Percentiles rank a stretch among this genome's conserved stretches.
Evolutionary conservation across 2,329 filamentous ascomycete genomes (phyloP).

Genomic region (Xylariales sp.): DNA sequence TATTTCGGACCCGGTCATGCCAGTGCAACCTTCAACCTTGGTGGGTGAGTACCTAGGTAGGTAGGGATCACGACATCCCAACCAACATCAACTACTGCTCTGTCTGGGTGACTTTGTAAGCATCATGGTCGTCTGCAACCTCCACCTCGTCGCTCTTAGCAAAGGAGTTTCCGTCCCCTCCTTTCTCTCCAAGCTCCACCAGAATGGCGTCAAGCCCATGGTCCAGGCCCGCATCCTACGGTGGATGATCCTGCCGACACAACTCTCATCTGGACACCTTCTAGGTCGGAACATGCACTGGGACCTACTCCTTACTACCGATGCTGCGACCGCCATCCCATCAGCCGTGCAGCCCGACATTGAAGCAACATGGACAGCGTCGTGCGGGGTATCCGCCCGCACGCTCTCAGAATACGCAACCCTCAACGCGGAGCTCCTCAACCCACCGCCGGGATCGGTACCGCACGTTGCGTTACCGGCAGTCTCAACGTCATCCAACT

Average conservation of each 20-base stretch:
- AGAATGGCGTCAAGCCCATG: constrained; percentile 15
- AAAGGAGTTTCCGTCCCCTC: constrained; percentile 10
- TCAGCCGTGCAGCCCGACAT: constrained; percentile 5
- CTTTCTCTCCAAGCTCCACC: constrained; percentile 17
- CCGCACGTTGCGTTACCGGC: constrained; percentile 6
- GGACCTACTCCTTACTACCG: constrained; percentile 18
- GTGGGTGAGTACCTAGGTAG: too few species aligned
- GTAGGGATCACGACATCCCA: too few species aligned
- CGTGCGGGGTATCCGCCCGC: constrained; percentile 17
- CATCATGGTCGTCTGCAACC: constrained; percentile 20
- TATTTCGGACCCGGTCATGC: too few species aligned
- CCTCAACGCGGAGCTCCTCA: constrained; percentile 14
- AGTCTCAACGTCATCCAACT: constrained; percentile 10
- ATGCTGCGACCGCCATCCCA: not conserved
- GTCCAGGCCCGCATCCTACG: constrained; percentile 18
- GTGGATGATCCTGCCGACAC: constrained; percentile 21
- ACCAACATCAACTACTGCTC: too few species aligned
- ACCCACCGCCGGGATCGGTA: constrained; percentile 10
- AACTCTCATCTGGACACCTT: constrained; percentile 16
- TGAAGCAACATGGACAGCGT: constrained; percentile 15
- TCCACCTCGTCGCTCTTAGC: constrained; percentile 20
- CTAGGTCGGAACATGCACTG: constrained; percentile 19
- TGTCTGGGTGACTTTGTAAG: too few species aligned
- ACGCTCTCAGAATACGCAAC: constrained; percentile 14
- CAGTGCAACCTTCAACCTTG: too few species aligned